These are phyloP conservation scores for Carallia brachiata DNA, from an alignment of 345 rosid species.

Conservation along the genomic window DNA sequence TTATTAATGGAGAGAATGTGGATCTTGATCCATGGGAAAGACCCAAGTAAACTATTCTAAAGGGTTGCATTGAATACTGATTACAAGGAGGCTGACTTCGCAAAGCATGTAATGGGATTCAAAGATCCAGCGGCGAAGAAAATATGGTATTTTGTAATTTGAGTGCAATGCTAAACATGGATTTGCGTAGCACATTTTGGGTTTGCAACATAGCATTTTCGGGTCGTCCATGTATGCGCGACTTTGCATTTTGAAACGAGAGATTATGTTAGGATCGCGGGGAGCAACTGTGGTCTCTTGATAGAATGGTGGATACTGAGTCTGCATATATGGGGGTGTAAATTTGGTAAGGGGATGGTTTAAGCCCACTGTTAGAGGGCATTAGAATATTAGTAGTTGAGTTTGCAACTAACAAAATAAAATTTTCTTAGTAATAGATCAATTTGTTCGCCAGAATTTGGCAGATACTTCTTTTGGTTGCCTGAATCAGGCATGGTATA, in stretches of 20 bases:
- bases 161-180: not conserved
- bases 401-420: too few relatives aligned
- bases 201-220: not conserved
- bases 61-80: not conserved
- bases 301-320: not conserved
- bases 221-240: not conserved
- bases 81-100: not conserved
- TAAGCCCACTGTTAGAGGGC: too few relatives aligned
- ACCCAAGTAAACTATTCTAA: not conserved
- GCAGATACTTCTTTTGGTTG: too few relatives aligned
- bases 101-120: not conserved
- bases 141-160: not conserved
- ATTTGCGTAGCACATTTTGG: constrained; percentile 3
- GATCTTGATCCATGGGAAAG: not conserved
- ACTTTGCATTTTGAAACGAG: not conserved
- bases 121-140: not conserved
- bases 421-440: too few relatives aligned
- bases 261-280: constrained; percentile 1
- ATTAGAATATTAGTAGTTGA: too few relatives aligned
- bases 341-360: too few relatives aligned
- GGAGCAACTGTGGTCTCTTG: not conserved
- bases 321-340: not conserved
- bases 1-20: too few relatives aligned
- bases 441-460: too few relatives aligned
- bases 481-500: too few relatives aligned